Percentiles rank a stretch among this genome's conserved stretches.
phyloP scores from a whole-genome alignment of 768 basidiomycete genomes.

The Pleurotus pulmonarius region DNA sequence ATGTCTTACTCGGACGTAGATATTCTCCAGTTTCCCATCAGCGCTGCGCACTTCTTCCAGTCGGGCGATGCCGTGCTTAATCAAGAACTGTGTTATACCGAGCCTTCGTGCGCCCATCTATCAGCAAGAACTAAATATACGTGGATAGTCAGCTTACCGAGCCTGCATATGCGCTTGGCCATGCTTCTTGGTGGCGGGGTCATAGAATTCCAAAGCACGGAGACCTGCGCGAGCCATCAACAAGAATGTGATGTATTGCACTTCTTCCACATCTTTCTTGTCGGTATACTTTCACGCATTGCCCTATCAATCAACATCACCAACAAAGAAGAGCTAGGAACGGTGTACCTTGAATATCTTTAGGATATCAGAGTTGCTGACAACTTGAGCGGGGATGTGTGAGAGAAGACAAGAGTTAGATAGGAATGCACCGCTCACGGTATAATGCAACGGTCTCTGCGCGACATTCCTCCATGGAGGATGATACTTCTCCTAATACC shows the following conservation, averaged over 20 bases:
- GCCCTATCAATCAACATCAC: not conserved
- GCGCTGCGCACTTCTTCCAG: conserved; percentile 64
- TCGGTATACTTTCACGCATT: conserved; percentile 51
- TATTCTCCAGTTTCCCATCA: conserved; percentile 58
- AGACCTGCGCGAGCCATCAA: conserved; percentile 85
- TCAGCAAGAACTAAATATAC: too few species aligned
- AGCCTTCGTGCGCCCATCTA: conserved; percentile 37
- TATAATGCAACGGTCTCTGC: conserved; percentile 85
- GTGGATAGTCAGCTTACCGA: conserved; percentile 41
- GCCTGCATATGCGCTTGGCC: conserved; percentile 92
- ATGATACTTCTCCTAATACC: conserved; percentile 82
- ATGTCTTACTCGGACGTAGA: conserved; percentile 59
- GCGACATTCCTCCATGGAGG: conserved; percentile 92
- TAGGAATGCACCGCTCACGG: conserved; percentile 39
- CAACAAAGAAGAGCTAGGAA: not conserved
- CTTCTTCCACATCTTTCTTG: conserved; percentile 66
- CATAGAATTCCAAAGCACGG: conserved; percentile 77
- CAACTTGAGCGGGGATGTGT: conserved; percentile 39
- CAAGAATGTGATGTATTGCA: conserved; percentile 79
- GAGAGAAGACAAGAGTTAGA: conserved; percentile 7
- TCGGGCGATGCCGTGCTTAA: conserved; percentile 63
- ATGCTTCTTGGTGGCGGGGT: conserved; percentile 77
- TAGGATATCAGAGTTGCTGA: conserved; percentile 71
- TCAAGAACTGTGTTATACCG: conserved; percentile 80
- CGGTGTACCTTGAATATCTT: conserved; percentile 67